These are phyloP conservation scores for Exophiala bonariae DNA, from an alignment of 2,329 filamentous ascomycete species.

Conservation along the genomic window DNA sequence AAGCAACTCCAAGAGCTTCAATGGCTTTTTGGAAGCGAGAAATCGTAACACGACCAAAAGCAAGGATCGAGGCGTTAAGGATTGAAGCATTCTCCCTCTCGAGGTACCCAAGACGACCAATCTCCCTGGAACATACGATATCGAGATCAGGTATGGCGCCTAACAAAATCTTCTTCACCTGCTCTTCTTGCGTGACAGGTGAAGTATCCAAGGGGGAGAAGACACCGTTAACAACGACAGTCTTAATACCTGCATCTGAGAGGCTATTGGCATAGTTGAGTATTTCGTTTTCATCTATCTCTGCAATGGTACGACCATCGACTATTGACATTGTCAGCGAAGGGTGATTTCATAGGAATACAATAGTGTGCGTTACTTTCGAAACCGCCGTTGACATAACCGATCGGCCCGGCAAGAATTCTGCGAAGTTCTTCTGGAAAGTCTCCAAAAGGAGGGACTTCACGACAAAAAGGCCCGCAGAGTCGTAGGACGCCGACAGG, in stretches of 20 bases:
- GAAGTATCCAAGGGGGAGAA: slow-evolving; percentile 47
- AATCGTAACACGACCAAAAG: slow-evolving; percentile 58
- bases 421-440: slow-evolving; percentile 46
- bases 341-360: too few relatives aligned
- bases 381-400: slow-evolving; percentile 51
- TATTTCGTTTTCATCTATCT: slow-evolving; percentile 35
- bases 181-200: slow-evolving; percentile 42
- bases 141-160: slow-evolving; percentile 35
- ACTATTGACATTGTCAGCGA: background rate
- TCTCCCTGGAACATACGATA: slow-evolving; percentile 45
- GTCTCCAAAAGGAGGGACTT: slow-evolving; percentile 47
- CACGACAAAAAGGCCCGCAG: background rate
- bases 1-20: slow-evolving; percentile 47
- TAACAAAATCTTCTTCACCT: slow-evolving; percentile 39
- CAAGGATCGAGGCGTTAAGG: slow-evolving; percentile 61
- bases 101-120: slow-evolving; percentile 42
- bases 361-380: slow-evolving; percentile 29
- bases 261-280: slow-evolving; percentile 43
- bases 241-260: slow-evolving; percentile 36
- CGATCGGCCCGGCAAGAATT: slow-evolving; percentile 48
- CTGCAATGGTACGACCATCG: slow-evolving; percentile 49
- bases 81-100: slow-evolving; percentile 66
- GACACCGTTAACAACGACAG: slow-evolving; percentile 45
- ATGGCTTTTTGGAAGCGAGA: slow-evolving; percentile 56
- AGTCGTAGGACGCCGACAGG: slow-evolving; percentile 54